phyloP scores from a whole-genome alignment of 2,329 filamentous ascomycete genomes.

The Epichloe sylvatica region DNA sequence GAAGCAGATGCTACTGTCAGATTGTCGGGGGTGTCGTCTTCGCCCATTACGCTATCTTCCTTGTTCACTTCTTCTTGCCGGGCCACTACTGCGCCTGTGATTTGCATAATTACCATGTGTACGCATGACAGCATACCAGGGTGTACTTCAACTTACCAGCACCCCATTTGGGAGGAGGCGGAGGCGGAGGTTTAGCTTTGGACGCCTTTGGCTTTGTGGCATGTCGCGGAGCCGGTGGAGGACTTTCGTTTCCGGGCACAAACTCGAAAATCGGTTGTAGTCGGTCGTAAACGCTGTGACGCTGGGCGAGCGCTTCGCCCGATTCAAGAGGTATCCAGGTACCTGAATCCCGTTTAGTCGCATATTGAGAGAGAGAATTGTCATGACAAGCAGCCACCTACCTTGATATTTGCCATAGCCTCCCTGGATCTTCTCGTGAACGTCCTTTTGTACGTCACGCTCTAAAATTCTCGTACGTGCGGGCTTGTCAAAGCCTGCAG shows the following conservation, averaged over 20 bases:
- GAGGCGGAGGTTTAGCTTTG: slow-evolving; percentile 31
- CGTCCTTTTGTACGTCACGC: slow-evolving; percentile 88
- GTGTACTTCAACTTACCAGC: slow-evolving; percentile 7
- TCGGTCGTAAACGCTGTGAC: slow-evolving; percentile 76
- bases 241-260: slow-evolving; percentile 68
- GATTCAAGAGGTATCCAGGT: slow-evolving; percentile 89
- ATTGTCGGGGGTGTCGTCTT: slow-evolving; percentile 73
- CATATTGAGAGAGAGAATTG: background rate
- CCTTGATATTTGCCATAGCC: slow-evolving; percentile 98
- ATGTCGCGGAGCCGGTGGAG: slow-evolving; percentile 88
- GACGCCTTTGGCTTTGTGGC: slow-evolving; percentile 71
- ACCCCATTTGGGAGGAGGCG: slow-evolving; percentile 44
- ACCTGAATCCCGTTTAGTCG: slow-evolving; percentile 33
- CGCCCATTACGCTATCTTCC: slow-evolving; percentile 47
- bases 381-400: slow-evolving; percentile 19
- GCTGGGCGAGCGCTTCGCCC: slow-evolving; percentile 67
- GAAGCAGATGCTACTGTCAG: slow-evolving; percentile 71
- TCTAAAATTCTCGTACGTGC: slow-evolving; percentile 89
- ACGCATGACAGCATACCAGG: background rate
- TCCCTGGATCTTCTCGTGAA: slow-evolving; percentile 97
- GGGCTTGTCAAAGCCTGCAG: slow-evolving; percentile 93
- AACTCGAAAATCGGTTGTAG: slow-evolving; percentile 83
- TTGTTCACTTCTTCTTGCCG: slow-evolving; percentile 50
- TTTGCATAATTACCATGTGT: background rate
- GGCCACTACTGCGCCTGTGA: slow-evolving; percentile 9